A percentile compares a stretch with the other conserved stretches of the same genome.
Evolutionary conservation across 148 eudicot species (phyloP).

Genomic region (Euryodendron excelsum): DNA sequence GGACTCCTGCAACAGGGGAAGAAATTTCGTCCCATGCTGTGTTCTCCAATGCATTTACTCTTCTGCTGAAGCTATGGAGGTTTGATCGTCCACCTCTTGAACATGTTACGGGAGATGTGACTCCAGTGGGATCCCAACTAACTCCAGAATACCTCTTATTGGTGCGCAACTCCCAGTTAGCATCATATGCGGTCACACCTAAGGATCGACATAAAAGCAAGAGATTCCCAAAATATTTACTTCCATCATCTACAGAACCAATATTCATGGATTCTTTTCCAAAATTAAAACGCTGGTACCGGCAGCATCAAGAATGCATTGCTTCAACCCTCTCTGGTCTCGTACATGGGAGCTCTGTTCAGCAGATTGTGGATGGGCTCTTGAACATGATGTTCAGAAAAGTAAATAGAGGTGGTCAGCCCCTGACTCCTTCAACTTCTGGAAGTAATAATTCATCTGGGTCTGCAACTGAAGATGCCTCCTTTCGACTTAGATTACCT

Average conservation of each 20-base stretch:
- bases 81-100: slow-evolving; percentile 85
- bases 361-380: slow-evolving; percentile 78
- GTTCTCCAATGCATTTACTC: slow-evolving; percentile 92
- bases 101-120: slow-evolving; percentile 57
- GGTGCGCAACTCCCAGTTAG: slow-evolving; percentile 73
- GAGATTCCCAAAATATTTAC: slow-evolving; percentile 46
- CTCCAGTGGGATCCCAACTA: slow-evolving; percentile 71
- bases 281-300: slow-evolving; percentile 79
- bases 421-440: slow-evolving; percentile 45
- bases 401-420: slow-evolving; percentile 54
- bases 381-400: slow-evolving; percentile 81
- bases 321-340: slow-evolving; percentile 86
- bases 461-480: slow-evolving; percentile 58
- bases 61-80: slow-evolving; percentile 82
- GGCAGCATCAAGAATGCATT: slow-evolving; percentile 87
- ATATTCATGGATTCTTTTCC: slow-evolving; percentile 90
- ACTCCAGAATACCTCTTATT: slow-evolving; percentile 83
- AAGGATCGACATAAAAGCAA: slow-evolving; percentile 39
- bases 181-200: slow-evolving; percentile 37
- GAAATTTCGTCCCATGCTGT: slow-evolving; percentile 70
- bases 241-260: slow-evolving; percentile 55
- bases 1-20: slow-evolving; percentile 70
- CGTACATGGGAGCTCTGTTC: slow-evolving; percentile 71
- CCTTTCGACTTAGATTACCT: slow-evolving; percentile 67
- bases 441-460: slow-evolving; percentile 82